phyloP scores from a whole-genome alignment of 805 yeast genomes.

The Saccharomyces eubayanus region DNA sequence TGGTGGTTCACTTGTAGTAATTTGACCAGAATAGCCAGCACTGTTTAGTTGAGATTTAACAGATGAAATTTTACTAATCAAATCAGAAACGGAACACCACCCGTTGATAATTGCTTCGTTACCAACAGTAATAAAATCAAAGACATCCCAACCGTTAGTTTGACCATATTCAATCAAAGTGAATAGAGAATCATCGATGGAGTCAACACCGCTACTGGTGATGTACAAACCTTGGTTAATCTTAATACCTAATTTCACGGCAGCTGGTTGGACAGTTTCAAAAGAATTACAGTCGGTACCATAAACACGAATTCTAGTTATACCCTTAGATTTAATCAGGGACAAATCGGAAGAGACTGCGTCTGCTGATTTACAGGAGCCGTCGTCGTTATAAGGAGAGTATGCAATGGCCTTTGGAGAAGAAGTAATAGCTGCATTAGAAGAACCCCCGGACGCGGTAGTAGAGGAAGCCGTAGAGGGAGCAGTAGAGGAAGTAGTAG shows the following conservation, averaged over 20 bases:
- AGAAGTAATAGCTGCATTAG: conserved; percentile 22
- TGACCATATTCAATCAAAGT: conserved; percentile 46
- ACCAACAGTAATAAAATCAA: conserved; percentile 73
- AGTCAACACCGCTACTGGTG: conserved; percentile 50
- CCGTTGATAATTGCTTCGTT: conserved; percentile 75
- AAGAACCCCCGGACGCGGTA: conserved; percentile 7
- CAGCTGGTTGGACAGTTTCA: conserved; percentile 54
- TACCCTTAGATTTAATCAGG: conserved; percentile 51
- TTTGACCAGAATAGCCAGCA: conserved; percentile 70
- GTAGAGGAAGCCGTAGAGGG: conserved; percentile 8
- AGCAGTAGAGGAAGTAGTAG: conserved; percentile 10
- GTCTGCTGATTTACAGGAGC: conserved; percentile 53
- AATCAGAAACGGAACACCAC: conserved; percentile 51
- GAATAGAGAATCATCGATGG: conserved; percentile 53
- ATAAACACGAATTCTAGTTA: conserved; percentile 62
- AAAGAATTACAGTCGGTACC: conserved; percentile 80
- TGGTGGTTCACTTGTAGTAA: conserved; percentile 91
- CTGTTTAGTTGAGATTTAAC: conserved; percentile 49
- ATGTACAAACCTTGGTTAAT: conserved; percentile 90
- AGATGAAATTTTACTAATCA: conserved; percentile 52
- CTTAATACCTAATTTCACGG: conserved; percentile 50
- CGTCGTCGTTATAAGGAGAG: conserved; percentile 67
- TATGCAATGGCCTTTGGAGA: conserved; percentile 58
- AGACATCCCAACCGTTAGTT: conserved; percentile 59
- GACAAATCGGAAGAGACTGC: conserved; percentile 52